Evolutionary conservation across 2,329 filamentous ascomycete genomes (phyloP), one percentile per base, ranked within the genome.

Genomic region (Eurotiales sp.): DNA sequence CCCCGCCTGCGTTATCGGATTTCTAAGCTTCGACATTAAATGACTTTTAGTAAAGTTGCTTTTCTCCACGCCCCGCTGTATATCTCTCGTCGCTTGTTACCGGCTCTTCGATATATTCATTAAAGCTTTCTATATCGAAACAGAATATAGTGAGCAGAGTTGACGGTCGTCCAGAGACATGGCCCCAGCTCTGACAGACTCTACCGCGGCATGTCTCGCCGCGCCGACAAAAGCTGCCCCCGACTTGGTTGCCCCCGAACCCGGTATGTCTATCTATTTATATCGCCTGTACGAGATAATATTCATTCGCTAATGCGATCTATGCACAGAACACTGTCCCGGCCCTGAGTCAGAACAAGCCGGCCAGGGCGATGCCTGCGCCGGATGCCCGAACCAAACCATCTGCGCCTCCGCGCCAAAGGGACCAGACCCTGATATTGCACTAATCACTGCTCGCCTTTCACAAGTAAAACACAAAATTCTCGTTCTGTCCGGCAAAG

Each of bases 391-490:
- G 1, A 99, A 99, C 75, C 91, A 99, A 74, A 77, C 84, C 43
- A 96, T 99, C 62, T 99, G 93, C 76, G 91, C 92, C 15, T 88
- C 91, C 1, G 88, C 91, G 1, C 91, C 92, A 19, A 96, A 96
- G 72, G 93, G 92, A 0, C 92, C 93, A 2, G 93, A 99, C 67
- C 92, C 92, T 0, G 93, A 99, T 69, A 88, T 97, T 41, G 85
- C 90, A 3, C 70, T 93, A 59, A 96, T 99, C 62, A 87, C 90
- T 14, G 82, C 86, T 51, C 88, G 92, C 3, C 84, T 99, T 3
- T 79, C 85, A 10, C 82, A 83, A 46, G 87, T 99, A 56, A 83
- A 84, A 61, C 92, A 97, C 75, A 97, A 97, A 72, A 87, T 99
- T 52, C 80, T 99, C 46, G 85, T 99, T 5, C 79, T 99, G 4